Evolutionary conservation across 2,329 filamentous ascomycete genomes (phyloP), one percentile per base, ranked within the genome.

Genomic region (Trichoderma cornu-damae): DNA sequence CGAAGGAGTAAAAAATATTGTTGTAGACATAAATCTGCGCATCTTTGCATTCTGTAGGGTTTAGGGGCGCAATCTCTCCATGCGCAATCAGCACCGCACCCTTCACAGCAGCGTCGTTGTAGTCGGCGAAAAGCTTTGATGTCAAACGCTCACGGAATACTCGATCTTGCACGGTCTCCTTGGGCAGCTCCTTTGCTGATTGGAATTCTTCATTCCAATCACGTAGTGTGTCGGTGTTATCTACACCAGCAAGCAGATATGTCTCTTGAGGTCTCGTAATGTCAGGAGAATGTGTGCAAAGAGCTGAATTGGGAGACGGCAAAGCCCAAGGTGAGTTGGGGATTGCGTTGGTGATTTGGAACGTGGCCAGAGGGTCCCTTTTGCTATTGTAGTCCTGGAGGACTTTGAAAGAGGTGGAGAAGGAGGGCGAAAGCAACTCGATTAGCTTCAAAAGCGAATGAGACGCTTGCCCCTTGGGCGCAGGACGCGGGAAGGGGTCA

Each of bases 191-290:
- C 66, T 90, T 87, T 9, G 94, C 96, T 2, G 93, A 96, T 73
- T 99, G 94, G 69, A 99, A 96, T 70, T 99, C 94, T 72, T 99
- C 94, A 66, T 99, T 99, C 93, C 95, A 99, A 72, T 99, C 94
- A 59, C 94, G 85, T 61, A 99, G 78, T 4, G 91, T 96, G 69
- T 99, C 94, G 0, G 90, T 90, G 70, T 93, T 96, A 68, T 99
- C 94, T 24, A 92, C 86, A 28, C 95, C 95, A 18, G 89, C 84
- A 60, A 97, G 85, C 60, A 99, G 78, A 69, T 90, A 96, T 48
- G 88, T 89, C 77, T 99, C 94, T 74, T 99, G 94, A 20, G 92
- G 89, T 56, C 95, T 85, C 20, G 92, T 90, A 61, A 91, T 82
- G 70, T 99, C 94, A 22, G 92, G 72, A 66, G 87, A 83, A 71